Evolutionary conservation across 768 basidiomycete genomes (phyloP).

Genomic region (Leccinellum rugosiceps): DNA sequence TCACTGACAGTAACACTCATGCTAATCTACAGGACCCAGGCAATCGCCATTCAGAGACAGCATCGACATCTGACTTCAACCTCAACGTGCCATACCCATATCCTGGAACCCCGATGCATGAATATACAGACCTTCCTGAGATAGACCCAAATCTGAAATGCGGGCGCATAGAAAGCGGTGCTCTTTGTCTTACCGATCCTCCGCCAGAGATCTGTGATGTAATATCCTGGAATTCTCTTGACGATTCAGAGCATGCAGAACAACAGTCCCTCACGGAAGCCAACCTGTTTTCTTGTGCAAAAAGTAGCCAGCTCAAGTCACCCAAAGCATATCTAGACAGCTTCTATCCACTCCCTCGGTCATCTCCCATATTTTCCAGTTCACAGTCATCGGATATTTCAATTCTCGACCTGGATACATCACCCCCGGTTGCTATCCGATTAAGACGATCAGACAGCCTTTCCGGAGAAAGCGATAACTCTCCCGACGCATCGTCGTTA

Average conservation of each 20-base stretch:
- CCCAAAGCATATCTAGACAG: not conserved
- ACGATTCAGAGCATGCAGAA: conserved; percentile 4
- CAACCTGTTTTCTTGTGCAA: not conserved
- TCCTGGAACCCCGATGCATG: not conserved
- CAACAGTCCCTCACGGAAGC: not conserved
- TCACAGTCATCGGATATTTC: conserved; percentile 12
- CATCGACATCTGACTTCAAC: not conserved
- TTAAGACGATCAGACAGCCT: not conserved
- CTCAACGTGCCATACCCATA: not conserved
- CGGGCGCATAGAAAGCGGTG: not conserved
- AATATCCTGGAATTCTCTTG: not conserved
- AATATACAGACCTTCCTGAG: not conserved
- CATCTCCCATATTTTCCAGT: conserved; percentile 22
- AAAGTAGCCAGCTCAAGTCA: not conserved
- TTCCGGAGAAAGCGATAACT: not conserved
- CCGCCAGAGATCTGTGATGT: not conserved
- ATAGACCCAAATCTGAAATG: not conserved
- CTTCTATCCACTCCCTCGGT: conserved; percentile 15
- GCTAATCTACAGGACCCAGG: conserved; percentile 5
- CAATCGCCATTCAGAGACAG: not conserved
- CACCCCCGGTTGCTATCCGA: conserved; percentile 9
- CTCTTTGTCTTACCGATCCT: not conserved
- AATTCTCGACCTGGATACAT: conserved; percentile 24
- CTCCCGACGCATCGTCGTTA: not conserved
- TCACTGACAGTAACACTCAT: conserved; percentile 1